Evolutionary conservation across 2,329 filamentous ascomycete genomes (phyloP).

Genomic region (Coleophoma eucalyptorum): DNA sequence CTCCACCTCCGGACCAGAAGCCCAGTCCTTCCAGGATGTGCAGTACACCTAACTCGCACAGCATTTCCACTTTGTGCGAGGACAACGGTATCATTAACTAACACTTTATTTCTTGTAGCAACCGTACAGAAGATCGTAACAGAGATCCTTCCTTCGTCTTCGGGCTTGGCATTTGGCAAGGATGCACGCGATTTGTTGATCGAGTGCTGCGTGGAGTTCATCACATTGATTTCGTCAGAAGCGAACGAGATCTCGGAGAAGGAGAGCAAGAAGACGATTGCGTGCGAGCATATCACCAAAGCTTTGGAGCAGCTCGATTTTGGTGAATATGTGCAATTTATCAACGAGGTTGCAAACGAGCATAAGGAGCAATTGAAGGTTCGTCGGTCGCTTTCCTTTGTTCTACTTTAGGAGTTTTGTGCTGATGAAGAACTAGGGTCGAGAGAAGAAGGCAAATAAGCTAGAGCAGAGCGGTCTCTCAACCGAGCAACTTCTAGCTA

Average conservation of each 20-base stretch:
- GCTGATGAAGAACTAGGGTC: slow-evolving; percentile 51
- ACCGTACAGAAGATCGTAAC: slow-evolving; percentile 84
- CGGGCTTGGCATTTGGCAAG: slow-evolving; percentile 84
- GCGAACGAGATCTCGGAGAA: slow-evolving; percentile 99
- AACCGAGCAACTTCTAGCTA: slow-evolving; percentile 80
- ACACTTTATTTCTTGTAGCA: slow-evolving; percentile 35
- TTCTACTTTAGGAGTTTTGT: neutral
- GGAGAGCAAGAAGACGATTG: slow-evolving; percentile 98
- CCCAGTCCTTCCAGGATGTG: too few species aligned
- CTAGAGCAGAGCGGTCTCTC: slow-evolving; percentile 92
- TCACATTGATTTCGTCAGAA: slow-evolving; percentile 96
- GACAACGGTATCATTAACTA: neutral
- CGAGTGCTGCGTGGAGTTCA: slow-evolving; percentile 98
- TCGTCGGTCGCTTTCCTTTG: slow-evolving; percentile 21
- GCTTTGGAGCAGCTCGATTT: slow-evolving; percentile 92
- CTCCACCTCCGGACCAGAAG: too few species aligned
- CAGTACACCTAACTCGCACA: too few species aligned
- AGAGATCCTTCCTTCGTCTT: slow-evolving; percentile 79
- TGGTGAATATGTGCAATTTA: slow-evolving; percentile 83
- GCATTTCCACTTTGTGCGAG: neutral
- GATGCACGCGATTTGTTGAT: slow-evolving; percentile 94
- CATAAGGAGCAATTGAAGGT: slow-evolving; percentile 95
- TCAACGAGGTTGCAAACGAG: slow-evolving; percentile 80
- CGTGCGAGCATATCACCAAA: slow-evolving; percentile 95
- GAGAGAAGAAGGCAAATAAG: slow-evolving; percentile 96